Conservation (phyloP, 352 stramenopile genomes). For the Blastocystis sp. region DNA sequence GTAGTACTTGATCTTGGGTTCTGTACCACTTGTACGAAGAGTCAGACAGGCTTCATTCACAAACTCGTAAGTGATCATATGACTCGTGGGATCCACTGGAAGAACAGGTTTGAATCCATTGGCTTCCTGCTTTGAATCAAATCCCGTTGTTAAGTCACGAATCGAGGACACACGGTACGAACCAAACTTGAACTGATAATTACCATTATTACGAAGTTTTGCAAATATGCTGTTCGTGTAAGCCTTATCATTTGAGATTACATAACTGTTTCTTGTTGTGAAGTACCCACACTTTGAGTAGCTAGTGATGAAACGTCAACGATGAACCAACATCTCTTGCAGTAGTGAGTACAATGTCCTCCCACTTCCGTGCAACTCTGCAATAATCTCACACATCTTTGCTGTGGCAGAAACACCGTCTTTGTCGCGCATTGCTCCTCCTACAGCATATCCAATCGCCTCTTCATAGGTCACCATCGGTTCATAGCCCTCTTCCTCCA, state of each 20-base stretch:
- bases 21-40: slow-evolving; percentile 90
- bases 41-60: slow-evolving; percentile 88
- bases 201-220: slow-evolving; percentile 78
- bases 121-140: slow-evolving; percentile 73
- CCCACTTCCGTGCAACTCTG: slow-evolving; percentile 65
- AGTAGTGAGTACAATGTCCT: slow-evolving; percentile 72
- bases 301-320: slow-evolving; percentile 67
- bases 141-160: slow-evolving; percentile 79
- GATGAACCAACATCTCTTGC: slow-evolving; percentile 62
- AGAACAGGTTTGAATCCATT: slow-evolving; percentile 68
- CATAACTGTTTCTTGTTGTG: slow-evolving; percentile 91
- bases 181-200: slow-evolving; percentile 71
- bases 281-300: slow-evolving; percentile 92
- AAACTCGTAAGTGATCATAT: slow-evolving; percentile 94
- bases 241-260: slow-evolving; percentile 82
- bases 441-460: slow-evolving; percentile 93
- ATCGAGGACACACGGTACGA: slow-evolving; percentile 74
- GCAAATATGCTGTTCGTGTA: slow-evolving; percentile 81
- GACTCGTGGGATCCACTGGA: slow-evolving; percentile 79
- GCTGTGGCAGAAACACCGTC: slow-evolving; percentile 86
- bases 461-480: slow-evolving; percentile 95
- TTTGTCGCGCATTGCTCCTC: slow-evolving; percentile 93
- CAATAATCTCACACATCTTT: slow-evolving; percentile 81
- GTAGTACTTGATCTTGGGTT: slow-evolving; percentile 99
- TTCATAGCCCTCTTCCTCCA: slow-evolving; percentile 76